phyloP scores from a whole-genome alignment of 495 filamentous ascomycete species.

The Annulohypoxylon stygium region DNA sequence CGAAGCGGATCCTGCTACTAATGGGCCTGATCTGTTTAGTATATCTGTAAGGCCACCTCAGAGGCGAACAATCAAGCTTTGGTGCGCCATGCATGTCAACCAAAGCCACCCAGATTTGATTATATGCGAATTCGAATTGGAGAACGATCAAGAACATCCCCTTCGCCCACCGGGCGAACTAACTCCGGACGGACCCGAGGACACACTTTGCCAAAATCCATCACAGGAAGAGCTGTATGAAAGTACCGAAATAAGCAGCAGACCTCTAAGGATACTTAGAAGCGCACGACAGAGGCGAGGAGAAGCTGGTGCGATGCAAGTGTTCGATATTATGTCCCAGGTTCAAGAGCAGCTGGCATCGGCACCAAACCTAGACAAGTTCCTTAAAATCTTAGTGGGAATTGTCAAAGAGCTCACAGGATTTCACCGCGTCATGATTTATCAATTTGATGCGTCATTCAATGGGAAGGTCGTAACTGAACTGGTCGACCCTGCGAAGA shows the following conservation, averaged over 20 bases:
- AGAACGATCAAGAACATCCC: slow-evolving; percentile 82
- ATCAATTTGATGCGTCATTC: slow-evolving; percentile 87
- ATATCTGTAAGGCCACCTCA: slow-evolving; percentile 72
- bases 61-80: slow-evolving; percentile 73
- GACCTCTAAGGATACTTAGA: slow-evolving; percentile 82
- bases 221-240: slow-evolving; percentile 78
- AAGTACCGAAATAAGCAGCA: slow-evolving; percentile 79
- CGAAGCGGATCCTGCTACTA: slow-evolving; percentile 74
- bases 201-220: slow-evolving; percentile 78
- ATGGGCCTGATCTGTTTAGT: slow-evolving; percentile 90
- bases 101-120: slow-evolving; percentile 74
- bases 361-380: slow-evolving; percentile 73
- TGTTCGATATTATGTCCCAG: slow-evolving; percentile 92
- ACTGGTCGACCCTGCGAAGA: slow-evolving; percentile 81
- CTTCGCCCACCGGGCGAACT: slow-evolving; percentile 69
- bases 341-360: slow-evolving; percentile 82
- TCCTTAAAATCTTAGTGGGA: slow-evolving; percentile 81
- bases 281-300: slow-evolving; percentile 81
- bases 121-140: slow-evolving; percentile 93
- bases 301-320: slow-evolving; percentile 91
- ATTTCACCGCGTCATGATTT: slow-evolving; percentile 94
- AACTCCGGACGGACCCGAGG: slow-evolving; percentile 72
- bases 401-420: slow-evolving; percentile 89
- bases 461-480: slow-evolving; percentile 92
- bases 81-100: slow-evolving; percentile 89